phyloP scores from a whole-genome alignment of 768 basidiomycete species.

The Tricholoma terreum region DNA sequence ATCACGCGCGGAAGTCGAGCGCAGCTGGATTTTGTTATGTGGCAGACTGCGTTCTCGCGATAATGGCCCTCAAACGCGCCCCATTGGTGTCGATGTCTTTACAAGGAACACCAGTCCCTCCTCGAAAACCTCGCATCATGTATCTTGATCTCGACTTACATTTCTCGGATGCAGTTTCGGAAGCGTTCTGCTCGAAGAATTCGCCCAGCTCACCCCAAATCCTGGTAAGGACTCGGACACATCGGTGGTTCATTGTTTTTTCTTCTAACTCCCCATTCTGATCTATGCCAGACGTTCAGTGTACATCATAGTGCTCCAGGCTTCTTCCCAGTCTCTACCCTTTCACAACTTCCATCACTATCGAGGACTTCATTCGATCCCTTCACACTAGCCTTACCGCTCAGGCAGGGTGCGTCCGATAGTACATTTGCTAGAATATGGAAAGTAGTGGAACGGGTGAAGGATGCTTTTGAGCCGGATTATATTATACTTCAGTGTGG shows the following conservation, averaged over 20 bases:
- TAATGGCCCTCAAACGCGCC: slow-evolving; percentile 61
- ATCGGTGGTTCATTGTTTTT: background rate
- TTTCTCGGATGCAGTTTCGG: slow-evolving; percentile 84
- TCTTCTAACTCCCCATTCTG: background rate
- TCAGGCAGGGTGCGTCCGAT: slow-evolving; percentile 66
- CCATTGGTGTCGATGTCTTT: slow-evolving; percentile 9
- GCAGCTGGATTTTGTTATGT: slow-evolving; percentile 96
- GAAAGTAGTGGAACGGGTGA: slow-evolving; percentile 59
- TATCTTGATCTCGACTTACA: slow-evolving; percentile 94
- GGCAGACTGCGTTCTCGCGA: slow-evolving; percentile 81
- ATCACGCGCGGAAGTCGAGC: slow-evolving; percentile 75
- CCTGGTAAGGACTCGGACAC: slow-evolving; percentile 38
- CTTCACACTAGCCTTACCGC: slow-evolving; percentile 77
- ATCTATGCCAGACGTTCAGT: slow-evolving; percentile 62
- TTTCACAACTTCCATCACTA: slow-evolving; percentile 43
- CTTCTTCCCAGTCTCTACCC: slow-evolving; percentile 73
- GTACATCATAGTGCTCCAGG: slow-evolving; percentile 80
- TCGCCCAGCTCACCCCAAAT: slow-evolving; percentile 40
- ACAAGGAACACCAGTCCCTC: background rate
- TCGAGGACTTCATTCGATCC: slow-evolving; percentile 43
- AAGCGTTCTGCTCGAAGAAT: slow-evolving; percentile 57
- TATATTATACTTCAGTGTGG: slow-evolving; percentile 85
- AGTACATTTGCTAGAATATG: slow-evolving; percentile 64
- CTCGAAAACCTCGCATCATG: slow-evolving; percentile 61
- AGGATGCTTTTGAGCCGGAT: slow-evolving; percentile 65